phyloP scores from a whole-genome alignment of 2,329 filamentous ascomycete species.

The Alternaria sp. region DNA sequence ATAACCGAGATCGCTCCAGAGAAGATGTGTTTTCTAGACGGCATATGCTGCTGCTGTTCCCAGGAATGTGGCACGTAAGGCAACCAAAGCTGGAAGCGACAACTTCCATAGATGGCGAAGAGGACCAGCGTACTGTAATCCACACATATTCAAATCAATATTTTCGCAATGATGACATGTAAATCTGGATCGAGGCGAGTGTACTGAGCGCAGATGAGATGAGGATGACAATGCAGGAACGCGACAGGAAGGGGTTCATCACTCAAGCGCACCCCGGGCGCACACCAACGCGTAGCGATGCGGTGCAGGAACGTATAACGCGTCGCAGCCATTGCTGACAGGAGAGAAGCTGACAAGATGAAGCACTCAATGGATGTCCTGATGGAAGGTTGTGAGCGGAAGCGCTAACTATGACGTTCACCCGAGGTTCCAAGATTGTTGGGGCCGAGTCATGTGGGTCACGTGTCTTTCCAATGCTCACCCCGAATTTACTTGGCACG shows the following conservation, averaged over 20 bases:
- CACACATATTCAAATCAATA: neutral
- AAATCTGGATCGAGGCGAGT: neutral
- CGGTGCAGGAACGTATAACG: neutral
- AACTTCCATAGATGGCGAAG: neutral
- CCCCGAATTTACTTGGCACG: slow-evolving; percentile 19
- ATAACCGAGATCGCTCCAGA: too few species aligned
- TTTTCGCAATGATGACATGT: neutral
- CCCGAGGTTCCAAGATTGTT: slow-evolving; percentile 3
- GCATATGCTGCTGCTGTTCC: neutral
- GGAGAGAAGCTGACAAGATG: neutral
- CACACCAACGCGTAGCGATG: neutral
- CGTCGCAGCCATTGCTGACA: neutral
- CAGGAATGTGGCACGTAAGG: neutral
- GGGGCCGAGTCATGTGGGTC: slow-evolving; percentile 18
- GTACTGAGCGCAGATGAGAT: neutral
- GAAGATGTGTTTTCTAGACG: neutral
- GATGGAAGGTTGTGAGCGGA: neutral
- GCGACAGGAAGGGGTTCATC: neutral
- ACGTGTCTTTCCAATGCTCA: slow-evolving; percentile 35
- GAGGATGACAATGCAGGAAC: neutral
- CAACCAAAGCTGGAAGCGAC: neutral
- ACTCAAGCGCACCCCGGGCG: neutral
- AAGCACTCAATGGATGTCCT: neutral
- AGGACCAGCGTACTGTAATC: neutral
- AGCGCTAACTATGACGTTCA: slow-evolving; percentile 16